Conservation (phyloP, 1,139 yeast genomes). For the Yamadazyma diospyri region DNA sequence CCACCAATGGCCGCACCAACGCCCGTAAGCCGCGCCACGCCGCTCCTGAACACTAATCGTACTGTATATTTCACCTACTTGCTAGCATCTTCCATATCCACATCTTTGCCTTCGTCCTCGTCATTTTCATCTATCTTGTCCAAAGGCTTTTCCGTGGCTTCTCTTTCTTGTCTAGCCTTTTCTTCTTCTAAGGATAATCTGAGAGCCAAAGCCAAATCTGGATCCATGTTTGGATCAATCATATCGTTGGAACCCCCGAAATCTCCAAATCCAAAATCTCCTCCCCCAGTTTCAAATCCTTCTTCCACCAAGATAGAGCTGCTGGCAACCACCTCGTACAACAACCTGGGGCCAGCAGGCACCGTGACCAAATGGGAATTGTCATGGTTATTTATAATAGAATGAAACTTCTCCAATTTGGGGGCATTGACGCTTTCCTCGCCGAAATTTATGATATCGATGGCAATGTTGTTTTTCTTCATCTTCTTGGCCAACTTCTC, state of each 20-base stretch:
- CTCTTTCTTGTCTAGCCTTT: constrained; percentile 69
- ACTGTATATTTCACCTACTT: no score
- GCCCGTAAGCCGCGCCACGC: no score
- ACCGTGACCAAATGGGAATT: constrained; percentile 83
- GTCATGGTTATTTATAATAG: constrained; percentile 70
- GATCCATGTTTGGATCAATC: constrained; percentile 90
- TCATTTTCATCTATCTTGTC: constrained; percentile 29
- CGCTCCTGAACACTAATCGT: no score
- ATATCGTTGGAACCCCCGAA: constrained; percentile 53
- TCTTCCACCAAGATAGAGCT: constrained; percentile 68
- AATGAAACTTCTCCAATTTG: constrained; percentile 75
- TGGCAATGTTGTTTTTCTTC: constrained; percentile 89
- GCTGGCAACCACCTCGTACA: constrained; percentile 69
- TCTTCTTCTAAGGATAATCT: constrained; percentile 83
- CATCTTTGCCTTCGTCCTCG: constrained; percentile 18
- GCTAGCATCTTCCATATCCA: constrained; percentile 15
- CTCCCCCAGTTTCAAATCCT: constrained; percentile 40
- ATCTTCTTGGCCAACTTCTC: constrained; percentile 85
- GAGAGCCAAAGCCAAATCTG: constrained; percentile 93
- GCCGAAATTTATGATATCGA: constrained; percentile 90
- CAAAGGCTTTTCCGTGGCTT: constrained; percentile 37
- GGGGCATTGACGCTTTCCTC: constrained; percentile 77
- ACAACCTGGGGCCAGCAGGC: constrained; percentile 81
- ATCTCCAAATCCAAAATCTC: constrained; percentile 31
- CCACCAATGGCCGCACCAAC: no score